phyloP scores from a whole-genome alignment of 805 yeast genomes.

The Candida nemodendra region DNA sequence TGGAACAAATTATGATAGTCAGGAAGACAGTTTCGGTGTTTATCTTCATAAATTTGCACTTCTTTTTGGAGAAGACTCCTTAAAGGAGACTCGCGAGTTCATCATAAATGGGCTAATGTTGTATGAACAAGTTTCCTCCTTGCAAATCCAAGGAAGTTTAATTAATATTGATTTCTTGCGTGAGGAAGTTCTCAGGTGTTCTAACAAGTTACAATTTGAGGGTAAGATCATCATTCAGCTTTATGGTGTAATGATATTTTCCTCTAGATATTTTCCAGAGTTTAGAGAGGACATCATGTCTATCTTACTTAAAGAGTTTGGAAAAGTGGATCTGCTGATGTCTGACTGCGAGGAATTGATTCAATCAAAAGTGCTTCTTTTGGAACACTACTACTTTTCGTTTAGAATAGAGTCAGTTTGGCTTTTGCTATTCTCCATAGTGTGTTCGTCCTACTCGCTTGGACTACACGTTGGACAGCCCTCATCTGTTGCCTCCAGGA shows the following conservation, averaged over 20 bases:
- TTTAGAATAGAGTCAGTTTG: conserved; percentile 6
- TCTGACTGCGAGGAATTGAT: conserved; percentile 8
- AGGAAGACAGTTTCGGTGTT: neutral
- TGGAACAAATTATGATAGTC: neutral
- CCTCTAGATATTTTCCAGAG: neutral
- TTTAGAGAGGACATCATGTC: neutral
- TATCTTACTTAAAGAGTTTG: conserved; percentile 3
- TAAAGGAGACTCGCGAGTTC: conserved; percentile 4
- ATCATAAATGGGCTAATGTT: conserved; percentile 2
- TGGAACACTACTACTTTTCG: conserved; percentile 5
- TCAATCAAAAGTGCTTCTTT: conserved; percentile 7
- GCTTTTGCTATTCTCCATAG: conserved; percentile 8
- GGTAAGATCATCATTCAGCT: conserved; percentile 1
- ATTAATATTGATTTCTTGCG: neutral
- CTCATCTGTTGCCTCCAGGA: neutral
- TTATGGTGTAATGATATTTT: conserved; percentile 6
- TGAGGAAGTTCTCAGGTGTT: neutral
- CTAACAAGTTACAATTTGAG: conserved; percentile 2
- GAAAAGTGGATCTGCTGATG: neutral
- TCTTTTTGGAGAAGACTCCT: conserved; percentile 6
- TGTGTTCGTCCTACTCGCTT: conserved; percentile 1
- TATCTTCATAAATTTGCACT: conserved; percentile 2
- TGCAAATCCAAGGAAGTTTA: neutral
- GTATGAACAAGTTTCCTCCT: neutral
- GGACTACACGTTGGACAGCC: neutral